Base-by-base conservation (phyloP, 768 basidiomycete species). In the Chalciporus pseudorubinellus region DNA sequence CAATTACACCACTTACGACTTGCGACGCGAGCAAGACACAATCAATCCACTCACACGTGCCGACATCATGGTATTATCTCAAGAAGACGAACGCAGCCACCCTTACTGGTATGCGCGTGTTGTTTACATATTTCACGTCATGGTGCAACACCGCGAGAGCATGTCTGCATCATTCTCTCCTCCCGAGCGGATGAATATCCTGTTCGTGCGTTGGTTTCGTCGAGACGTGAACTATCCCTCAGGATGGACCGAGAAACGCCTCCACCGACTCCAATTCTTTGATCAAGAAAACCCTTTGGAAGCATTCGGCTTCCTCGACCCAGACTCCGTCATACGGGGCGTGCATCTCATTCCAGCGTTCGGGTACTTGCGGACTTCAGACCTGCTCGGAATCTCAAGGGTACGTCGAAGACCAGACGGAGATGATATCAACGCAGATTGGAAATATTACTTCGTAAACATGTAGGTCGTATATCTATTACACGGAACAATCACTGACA, bases 191-290 rank as follows among this genome's bases (percentile, higher is more conserved):
- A 70, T 79, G 59, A 65, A 75, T 1, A 69, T 79, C 16, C 52
- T 80, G 2, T 78, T 72, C 61, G 73, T 80, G 0, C 59, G 61
- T 0, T 75, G 75, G 72, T 64, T 74, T 41, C 65, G 65, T 2
- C 39, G 48, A 0, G 70, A 77, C 31, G 53, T 44, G 0, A 50
- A 38, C 4, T 60, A 48, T 44, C 28, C 19, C 0, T 56, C 54
- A 14, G 70, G 75, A 2, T 67, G 69, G 53, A 52, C 56, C 1
- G 38, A 51, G 0, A 58, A 65, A 13, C 59, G 64, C 0, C 61
- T 79, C 0, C 74, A 68, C 6, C 59, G 63, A 2, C 31, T 82
- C 5, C 67, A 69, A 0, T 81, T 78, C 56, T 54, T 79, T 1
- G 50, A 63, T 2, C 41, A 56, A 6, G 45, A 61, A n/a, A n/a